phyloP scores from a whole-genome alignment of 768 basidiomycete genomes.

The Rubroboletus pulcherrimus region DNA sequence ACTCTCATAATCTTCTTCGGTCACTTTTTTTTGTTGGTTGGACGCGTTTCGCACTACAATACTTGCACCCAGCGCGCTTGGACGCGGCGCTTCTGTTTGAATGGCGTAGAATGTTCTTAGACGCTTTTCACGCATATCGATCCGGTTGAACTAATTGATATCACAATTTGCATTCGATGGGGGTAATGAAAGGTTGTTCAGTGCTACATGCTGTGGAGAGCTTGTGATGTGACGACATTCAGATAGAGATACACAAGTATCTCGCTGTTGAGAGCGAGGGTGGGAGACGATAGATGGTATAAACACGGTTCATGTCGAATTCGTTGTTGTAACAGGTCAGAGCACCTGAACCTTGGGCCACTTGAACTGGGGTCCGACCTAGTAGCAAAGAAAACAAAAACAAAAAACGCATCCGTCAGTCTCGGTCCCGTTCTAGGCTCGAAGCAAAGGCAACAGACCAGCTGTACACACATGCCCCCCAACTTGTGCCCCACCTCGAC shows the following conservation, averaged over 20 bases:
- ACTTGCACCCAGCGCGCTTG: conserved; percentile 18
- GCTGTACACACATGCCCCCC: conserved; percentile 80
- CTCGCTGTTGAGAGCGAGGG: conserved; percentile 40
- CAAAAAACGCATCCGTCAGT: not conserved
- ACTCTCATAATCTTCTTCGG: conserved; percentile 15
- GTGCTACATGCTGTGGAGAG: conserved; percentile 38
- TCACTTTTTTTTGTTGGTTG: conserved; percentile 10
- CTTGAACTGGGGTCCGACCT: conserved; percentile 56
- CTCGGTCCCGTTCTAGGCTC: not conserved
- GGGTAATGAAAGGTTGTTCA: not conserved
- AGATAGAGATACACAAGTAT: conserved; percentile 23
- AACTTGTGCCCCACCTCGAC: conserved; percentile 85
- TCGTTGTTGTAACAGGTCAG: conserved; percentile 12
- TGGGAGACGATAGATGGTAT: conserved; percentile 7
- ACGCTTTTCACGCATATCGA: conserved; percentile 2
- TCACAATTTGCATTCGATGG: conserved; percentile 11
- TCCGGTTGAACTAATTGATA: conserved; percentile 17
- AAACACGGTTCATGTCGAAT: not conserved
- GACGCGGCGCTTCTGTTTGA: conserved; percentile 12
- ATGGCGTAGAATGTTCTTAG: conserved; percentile 12
- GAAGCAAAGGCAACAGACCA: conserved; percentile 42
- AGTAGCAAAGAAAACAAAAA: not conserved
- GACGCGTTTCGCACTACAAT: conserved; percentile 20
- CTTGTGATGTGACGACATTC: conserved; percentile 21
- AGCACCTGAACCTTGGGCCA: conserved; percentile 55